A percentile compares a stretch with the other conserved stretches of the same genome.
Conservation (phyloP, 2,329 filamentous ascomycete genomes). For the Fragosphaeria purpurea region DNA sequence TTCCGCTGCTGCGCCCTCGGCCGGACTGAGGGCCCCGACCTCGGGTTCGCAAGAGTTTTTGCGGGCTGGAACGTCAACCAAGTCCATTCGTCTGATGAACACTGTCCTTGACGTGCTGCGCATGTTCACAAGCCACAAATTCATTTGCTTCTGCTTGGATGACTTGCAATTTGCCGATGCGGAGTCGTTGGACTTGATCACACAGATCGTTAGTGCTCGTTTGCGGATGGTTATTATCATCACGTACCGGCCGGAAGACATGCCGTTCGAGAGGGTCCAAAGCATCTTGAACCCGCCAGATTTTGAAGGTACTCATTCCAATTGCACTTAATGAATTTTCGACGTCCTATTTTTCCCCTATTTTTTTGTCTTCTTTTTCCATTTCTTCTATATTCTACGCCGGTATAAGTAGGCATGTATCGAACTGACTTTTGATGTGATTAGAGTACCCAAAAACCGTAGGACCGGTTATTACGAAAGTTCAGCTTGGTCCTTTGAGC, state of each 20-base stretch:
- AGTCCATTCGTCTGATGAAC: conserved; percentile 69
- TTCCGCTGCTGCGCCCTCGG: conserved; percentile 18
- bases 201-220: conserved; percentile 66
- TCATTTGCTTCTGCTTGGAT: conserved; percentile 82
- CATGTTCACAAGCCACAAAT: conserved; percentile 70
- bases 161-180: conserved; percentile 86
- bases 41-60: conserved; percentile 46
- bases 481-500: conserved; percentile 61
- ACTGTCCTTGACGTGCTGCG: conserved; percentile 79
- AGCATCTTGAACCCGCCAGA: conserved; percentile 44
- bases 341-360: not conserved
- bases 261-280: conserved; percentile 45
- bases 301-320: conserved; percentile 33
- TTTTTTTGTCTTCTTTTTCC: not conserved
- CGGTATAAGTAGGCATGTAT: too few species aligned
- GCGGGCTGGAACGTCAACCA: conserved; percentile 46
- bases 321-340: too few species aligned
- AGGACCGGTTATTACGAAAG: conserved; percentile 52
- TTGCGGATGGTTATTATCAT: conserved; percentile 76
- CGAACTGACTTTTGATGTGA: not conserved
- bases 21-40: too few species aligned
- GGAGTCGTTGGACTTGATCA: conserved; percentile 75
- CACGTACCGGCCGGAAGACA: conserved; percentile 61
- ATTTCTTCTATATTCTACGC: too few species aligned
- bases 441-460: conserved; percentile 35